Conservation (phyloP, 208 protist genomes). For the Leishmania major region DNA sequence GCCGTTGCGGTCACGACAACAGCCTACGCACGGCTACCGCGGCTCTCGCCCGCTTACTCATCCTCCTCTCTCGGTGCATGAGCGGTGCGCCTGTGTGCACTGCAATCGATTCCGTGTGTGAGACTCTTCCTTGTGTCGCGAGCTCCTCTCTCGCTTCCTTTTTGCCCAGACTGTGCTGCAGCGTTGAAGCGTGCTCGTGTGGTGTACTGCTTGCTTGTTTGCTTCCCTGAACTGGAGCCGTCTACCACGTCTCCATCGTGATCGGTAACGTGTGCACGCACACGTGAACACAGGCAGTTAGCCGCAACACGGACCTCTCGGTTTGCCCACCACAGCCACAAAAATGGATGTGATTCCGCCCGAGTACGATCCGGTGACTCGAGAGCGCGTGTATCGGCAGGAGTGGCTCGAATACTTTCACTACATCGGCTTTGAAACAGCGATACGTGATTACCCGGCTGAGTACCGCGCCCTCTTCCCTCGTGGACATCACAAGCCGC, state of each 20-base stretch:
- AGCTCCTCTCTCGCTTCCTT: neutral
- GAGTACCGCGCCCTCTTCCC: slow-evolving; percentile 68
- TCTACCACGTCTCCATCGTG: neutral
- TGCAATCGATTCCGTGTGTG: neutral
- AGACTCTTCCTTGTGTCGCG: neutral
- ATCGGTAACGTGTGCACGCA: neutral
- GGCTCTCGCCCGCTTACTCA: neutral
- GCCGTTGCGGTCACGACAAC: neutral
- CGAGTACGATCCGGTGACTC: slow-evolving; percentile 73
- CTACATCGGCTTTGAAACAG: slow-evolving; percentile 73
- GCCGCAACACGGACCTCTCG: neutral
- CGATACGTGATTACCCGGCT: slow-evolving; percentile 53
- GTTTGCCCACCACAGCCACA: neutral
- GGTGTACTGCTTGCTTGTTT: neutral
- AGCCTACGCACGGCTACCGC: neutral
- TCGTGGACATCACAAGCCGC: slow-evolving; percentile 18
- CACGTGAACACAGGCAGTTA: neutral
- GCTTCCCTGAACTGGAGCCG: neutral
- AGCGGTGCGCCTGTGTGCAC: neutral
- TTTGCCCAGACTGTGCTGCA: neutral
- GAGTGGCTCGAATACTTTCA: slow-evolving; percentile 91
- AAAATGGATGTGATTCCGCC: slow-evolving; percentile 81
- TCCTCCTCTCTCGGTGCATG: neutral
- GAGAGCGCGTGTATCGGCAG: slow-evolving; percentile 81
- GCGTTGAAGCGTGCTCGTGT: neutral